Percentiles rank a stretch among this genome's conserved stretches.
Evolutionary conservation across 177 flowering plant species (phyloP).

Genomic region (Vitis hybrid): DNA sequence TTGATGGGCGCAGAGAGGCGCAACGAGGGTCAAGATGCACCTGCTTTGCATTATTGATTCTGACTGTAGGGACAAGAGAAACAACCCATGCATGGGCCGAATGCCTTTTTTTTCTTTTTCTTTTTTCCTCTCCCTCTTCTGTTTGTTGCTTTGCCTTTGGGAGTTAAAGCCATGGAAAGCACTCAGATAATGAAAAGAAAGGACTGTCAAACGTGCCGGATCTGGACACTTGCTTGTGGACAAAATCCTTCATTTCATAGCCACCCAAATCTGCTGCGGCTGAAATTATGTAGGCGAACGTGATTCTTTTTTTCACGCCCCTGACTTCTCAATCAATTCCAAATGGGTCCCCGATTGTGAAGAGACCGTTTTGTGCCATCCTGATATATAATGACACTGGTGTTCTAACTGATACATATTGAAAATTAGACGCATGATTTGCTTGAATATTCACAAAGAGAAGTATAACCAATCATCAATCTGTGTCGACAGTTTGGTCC

Average conservation of each 20-base stretch:
- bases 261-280: constrained; percentile 24
- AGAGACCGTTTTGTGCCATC: not conserved
- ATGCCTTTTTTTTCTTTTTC: constrained; percentile 26
- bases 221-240: constrained; percentile 35
- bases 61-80: constrained; percentile 23
- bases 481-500: too few species aligned
- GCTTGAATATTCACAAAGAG: too few species aligned
- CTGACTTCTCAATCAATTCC: not conserved
- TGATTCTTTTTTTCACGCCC: not conserved
- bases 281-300: constrained; percentile 9
- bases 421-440: too few species aligned
- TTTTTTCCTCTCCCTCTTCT: constrained; percentile 6
- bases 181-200: constrained; percentile 28
- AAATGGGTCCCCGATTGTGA: not conserved
- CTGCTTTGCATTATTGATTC: constrained; percentile 1
- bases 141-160: constrained; percentile 2
- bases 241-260: constrained; percentile 30
- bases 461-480: too few species aligned
- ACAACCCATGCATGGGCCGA: constrained; percentile 28
- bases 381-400: not conserved
- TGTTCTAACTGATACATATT: not conserved
- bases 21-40: not conserved
- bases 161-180: not conserved
- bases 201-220: constrained; percentile 11
- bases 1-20: not conserved